Evolutionary conservation across 768 basidiomycete species (phyloP), one percentile per base, ranked within the genome.

Genomic region (Kwoniella sp.): DNA sequence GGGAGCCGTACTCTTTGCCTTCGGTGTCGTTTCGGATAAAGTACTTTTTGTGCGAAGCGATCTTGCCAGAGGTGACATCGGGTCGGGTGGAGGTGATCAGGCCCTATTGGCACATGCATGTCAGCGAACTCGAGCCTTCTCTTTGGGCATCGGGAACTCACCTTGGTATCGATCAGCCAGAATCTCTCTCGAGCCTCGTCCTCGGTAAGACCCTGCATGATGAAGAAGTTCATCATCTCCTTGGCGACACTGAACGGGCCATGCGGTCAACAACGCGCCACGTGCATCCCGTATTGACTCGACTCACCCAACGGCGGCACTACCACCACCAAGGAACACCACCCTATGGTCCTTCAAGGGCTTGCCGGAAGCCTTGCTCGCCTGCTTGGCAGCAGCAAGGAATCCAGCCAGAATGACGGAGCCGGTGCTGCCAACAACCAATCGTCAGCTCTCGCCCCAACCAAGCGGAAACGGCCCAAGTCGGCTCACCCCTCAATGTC

Each of bases 251-350:
- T 69, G 46, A 5, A 19, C 5, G 11, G 26, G 23, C 28, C 1
- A 15, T 22, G 15, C 3, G 11, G 42, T 58, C 44, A 64, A 47
- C 53, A 17, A 14, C 2, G 22, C 4, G 5, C 32, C n/a, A n/a
- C 49, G 19, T 9, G 14, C 11, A 5, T 5, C 14, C 15, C 5
- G 15, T 36, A 22, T 17, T 1, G 31, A 9, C 5, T 22, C 25
- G 36, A 50, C 63, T 59, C 43, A 69, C 67, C 67, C 92, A 46
- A 95, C 87, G 57, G 89, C 91, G 2, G 89, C 88, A 22, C 85
- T 87, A 5, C 92, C 92, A 3, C 91, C 89, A 15, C 92, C 92
- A 48, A 89, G 84, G 80, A 96, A 93, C 36, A 93, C 81, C 64
- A 95, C 88, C 32, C 84, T 82, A 67, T 93, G 91, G 26, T 84